Percentiles rank a stretch among this genome's conserved stretches.
Conservation (phyloP, 257 asterid genomes). For the Solanum okadae region DNA sequence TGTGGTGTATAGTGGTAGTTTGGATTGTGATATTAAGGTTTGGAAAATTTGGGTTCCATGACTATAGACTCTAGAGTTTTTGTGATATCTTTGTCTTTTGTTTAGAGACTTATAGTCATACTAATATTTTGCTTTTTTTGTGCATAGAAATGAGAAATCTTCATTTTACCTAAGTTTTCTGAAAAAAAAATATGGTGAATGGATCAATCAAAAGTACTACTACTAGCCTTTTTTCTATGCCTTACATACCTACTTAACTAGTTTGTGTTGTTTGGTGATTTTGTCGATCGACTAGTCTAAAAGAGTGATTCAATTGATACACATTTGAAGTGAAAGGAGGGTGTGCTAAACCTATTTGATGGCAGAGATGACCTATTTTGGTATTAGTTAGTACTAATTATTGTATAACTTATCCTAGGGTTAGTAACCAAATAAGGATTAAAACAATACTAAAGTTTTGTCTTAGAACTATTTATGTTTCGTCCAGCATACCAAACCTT, state of each 20-base stretch:
- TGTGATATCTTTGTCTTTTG: not conserved
- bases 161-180: not conserved
- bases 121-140: not conserved
- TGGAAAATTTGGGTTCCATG: conserved; percentile 42
- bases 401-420: too few relatives aligned
- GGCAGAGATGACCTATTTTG: not conserved
- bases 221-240: too few relatives aligned
- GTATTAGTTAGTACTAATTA: not conserved
- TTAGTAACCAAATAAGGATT: not conserved
- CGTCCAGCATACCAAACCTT: too few relatives aligned
- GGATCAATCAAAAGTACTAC: not conserved
- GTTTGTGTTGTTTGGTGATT: not conserved
- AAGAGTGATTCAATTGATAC: not conserved
- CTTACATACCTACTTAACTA: too few relatives aligned
- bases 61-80: not conserved
- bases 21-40: conserved; percentile 63
- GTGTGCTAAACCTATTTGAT: not conserved
- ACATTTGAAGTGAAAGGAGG: not conserved
- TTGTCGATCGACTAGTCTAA: not conserved
- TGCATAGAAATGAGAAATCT: not conserved
- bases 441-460: too few relatives aligned
- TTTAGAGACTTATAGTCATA: not conserved
- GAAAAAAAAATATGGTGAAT: not conserved
- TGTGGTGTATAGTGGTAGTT: conserved; percentile 54
- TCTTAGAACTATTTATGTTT: not conserved